Conservation (phyloP, 2,329 filamentous ascomycete species). For the Pyrenophora seminiperda region DNA sequence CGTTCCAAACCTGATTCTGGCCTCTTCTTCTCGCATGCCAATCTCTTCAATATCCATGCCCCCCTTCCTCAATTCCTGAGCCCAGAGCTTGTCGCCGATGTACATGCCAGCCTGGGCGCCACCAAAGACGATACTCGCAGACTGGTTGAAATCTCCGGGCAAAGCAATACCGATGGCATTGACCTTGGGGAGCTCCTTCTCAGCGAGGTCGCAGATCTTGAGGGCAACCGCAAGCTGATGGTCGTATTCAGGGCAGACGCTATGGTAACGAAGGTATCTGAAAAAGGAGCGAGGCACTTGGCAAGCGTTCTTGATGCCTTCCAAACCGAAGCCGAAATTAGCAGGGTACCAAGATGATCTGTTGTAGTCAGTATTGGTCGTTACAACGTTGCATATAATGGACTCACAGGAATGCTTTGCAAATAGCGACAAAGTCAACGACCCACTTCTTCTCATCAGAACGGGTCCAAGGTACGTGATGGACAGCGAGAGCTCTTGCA, state of each 20-base stretch:
- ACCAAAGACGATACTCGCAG: constrained; percentile 71
- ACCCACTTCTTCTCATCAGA: constrained; percentile 64
- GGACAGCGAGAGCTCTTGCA: constrained; percentile 66
- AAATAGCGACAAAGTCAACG: constrained; percentile 80
- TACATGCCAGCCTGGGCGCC: constrained; percentile 56
- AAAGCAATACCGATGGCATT: constrained; percentile 59
- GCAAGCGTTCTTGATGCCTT: constrained; percentile 63
- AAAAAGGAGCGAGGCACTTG: constrained; percentile 82
- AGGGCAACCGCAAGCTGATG: constrained; percentile 70
- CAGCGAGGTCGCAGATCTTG: constrained; percentile 68
- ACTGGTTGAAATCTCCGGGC: constrained; percentile 81
- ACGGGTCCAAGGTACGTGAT: constrained; percentile 60
- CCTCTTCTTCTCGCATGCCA: constrained; percentile 54
- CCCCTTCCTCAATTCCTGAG: constrained; percentile 30
- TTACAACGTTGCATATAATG: constrained; percentile 2
- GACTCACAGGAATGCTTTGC: constrained; percentile 76
- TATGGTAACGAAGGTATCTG: constrained; percentile 82
- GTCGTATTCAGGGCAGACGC: constrained; percentile 81
- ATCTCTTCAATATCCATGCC: constrained; percentile 26
- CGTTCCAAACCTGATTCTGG: constrained; percentile 57
- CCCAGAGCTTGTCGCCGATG: constrained; percentile 52
- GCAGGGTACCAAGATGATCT: constrained; percentile 61
- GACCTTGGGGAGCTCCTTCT: constrained; percentile 68
- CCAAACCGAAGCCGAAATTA: constrained; percentile 58
- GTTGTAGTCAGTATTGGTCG: constrained; percentile 38